Evolutionary conservation across 2,329 filamentous ascomycete genomes (phyloP), one percentile per base, ranked within the genome.

Genomic region (Fusarium multiceps): DNA sequence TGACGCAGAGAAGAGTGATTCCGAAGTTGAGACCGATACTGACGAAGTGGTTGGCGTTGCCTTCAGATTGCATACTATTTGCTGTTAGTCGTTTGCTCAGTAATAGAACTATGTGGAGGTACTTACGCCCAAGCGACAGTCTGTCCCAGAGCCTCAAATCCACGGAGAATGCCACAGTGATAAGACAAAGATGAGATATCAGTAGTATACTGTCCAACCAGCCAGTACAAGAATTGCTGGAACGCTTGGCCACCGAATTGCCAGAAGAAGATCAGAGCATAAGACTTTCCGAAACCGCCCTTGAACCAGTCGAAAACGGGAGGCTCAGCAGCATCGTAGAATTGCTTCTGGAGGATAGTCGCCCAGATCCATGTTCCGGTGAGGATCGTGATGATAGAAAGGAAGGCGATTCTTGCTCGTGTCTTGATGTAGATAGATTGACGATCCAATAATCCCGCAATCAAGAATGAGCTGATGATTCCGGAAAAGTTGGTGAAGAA

Each of bases 381-480:
- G 0, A 70, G 48, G 0, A 69, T 25, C 0, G 55, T 59, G 0
- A 69, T 40, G 6, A 70, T 66, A 1, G 53, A 30, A 10, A 40
- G 16, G 0, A 64, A 64, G 0, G 61, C 61, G 3, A 64, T 59
- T 30, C 61, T 6, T 6, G 61, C 61, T 48, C 73, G 69, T 6
- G 65, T 72, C 27, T 72, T 72, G 50, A 72, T 72, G 3, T 49
- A 67, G 4, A 72, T 72, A 0, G 65, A 67, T 41, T 72, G 68
- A 6, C 66, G 54, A 43, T 72, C 69, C 27, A 72, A 42, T 7
- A 64, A 18, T 4, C 11, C 60, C 0, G 61, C 61, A 0, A 64
- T 64, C 0, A 64, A 11, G 40, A 64, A 64, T 0, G 61, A 64
- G 1, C 61, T 64, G 27, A 64, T 64, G 1, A 64, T 64, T 21